Evolutionary conservation across 1,139 yeast species (phyloP).

Genomic region (Kodamaea sp.): DNA sequence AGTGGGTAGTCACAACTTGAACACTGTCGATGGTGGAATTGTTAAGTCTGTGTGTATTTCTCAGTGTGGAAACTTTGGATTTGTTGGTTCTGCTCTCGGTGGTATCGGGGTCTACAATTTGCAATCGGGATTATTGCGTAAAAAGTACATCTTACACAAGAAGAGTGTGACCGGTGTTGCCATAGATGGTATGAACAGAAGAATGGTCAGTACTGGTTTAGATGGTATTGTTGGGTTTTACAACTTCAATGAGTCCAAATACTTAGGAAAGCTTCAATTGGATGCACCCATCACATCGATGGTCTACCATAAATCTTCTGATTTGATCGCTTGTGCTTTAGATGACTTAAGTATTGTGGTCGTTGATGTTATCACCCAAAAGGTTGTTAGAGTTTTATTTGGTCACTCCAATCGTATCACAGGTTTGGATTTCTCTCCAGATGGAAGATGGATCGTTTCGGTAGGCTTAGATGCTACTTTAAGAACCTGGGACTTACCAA

Average conservation of each 20-base stretch:
- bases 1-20: slow-evolving; percentile 71
- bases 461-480: slow-evolving; percentile 84
- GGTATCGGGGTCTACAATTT: slow-evolving; percentile 86
- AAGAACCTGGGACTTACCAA: slow-evolving; percentile 96
- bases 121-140: slow-evolving; percentile 83
- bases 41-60: slow-evolving; percentile 83
- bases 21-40: slow-evolving; percentile 76
- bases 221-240: slow-evolving; percentile 91
- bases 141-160: slow-evolving; percentile 66
- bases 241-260: slow-evolving; percentile 73
- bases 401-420: slow-evolving; percentile 93
- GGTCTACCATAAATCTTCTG: slow-evolving; percentile 79
- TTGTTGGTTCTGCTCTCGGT: slow-evolving; percentile 90
- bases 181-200: slow-evolving; percentile 85
- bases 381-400: slow-evolving; percentile 80
- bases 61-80: slow-evolving; percentile 92
- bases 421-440: slow-evolving; percentile 86
- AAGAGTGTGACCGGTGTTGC: slow-evolving; percentile 87
- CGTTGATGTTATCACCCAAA: slow-evolving; percentile 78
- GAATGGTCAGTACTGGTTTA: slow-evolving; percentile 82
- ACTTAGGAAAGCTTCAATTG: slow-evolving; percentile 66
- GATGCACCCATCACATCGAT: slow-evolving; percentile 78
- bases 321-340: slow-evolving; percentile 78
- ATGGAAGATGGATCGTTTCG: slow-evolving; percentile 93
- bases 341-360: slow-evolving; percentile 87